Evolutionary conservation across 352 stramenopile species (phyloP).

Genomic region (Phytopythium montanum): DNA sequence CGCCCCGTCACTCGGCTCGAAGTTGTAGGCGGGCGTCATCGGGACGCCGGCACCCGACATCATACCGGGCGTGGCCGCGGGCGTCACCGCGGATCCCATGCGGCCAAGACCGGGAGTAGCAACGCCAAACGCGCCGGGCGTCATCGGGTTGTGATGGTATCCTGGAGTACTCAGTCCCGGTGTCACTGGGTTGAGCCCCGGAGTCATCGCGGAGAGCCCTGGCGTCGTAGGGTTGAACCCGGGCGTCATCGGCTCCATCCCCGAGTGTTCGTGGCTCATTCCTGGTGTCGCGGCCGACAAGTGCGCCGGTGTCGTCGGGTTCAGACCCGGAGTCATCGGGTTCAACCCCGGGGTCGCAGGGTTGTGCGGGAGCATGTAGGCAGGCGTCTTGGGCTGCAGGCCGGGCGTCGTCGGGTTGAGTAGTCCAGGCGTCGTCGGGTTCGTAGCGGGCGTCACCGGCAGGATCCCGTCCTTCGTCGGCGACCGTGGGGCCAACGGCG

Average conservation of each 20-base stretch:
- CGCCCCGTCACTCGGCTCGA: slow-evolving; percentile 38
- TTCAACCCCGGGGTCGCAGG: slow-evolving; percentile 78
- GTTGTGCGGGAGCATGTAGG: slow-evolving; percentile 78
- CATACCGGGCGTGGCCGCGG: slow-evolving; percentile 72
- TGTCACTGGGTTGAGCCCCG: slow-evolving; percentile 77
- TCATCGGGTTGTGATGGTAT: slow-evolving; percentile 87
- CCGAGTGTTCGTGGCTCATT: slow-evolving; percentile 59
- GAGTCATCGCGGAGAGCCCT: slow-evolving; percentile 74
- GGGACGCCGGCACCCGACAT: slow-evolving; percentile 55
- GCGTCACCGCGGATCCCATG: slow-evolving; percentile 61
- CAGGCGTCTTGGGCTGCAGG: slow-evolving; percentile 66
- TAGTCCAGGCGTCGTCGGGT: slow-evolving; percentile 73
- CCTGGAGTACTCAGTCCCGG: slow-evolving; percentile 78
- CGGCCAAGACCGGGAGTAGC: slow-evolving; percentile 68
- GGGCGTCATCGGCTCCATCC: slow-evolving; percentile 86
- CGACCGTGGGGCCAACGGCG: slow-evolving; percentile 57
- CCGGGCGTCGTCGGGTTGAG: slow-evolving; percentile 82
- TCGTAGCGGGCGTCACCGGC: slow-evolving; percentile 62
- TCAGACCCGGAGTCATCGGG: slow-evolving; percentile 74
- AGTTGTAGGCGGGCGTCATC: slow-evolving; percentile 74
- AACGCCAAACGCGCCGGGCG: slow-evolving; percentile 72
- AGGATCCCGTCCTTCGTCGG: slow-evolving; percentile 60
- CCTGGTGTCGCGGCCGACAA: slow-evolving; percentile 70
- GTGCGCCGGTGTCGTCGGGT: slow-evolving; percentile 67
- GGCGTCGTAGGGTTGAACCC: slow-evolving; percentile 86